Percentiles rank a stretch among this genome's conserved stretches.
These are phyloP conservation scores for Rehmannia glutinosa DNA, from an alignment of 257 asterid species.

Conservation along the genomic window DNA sequence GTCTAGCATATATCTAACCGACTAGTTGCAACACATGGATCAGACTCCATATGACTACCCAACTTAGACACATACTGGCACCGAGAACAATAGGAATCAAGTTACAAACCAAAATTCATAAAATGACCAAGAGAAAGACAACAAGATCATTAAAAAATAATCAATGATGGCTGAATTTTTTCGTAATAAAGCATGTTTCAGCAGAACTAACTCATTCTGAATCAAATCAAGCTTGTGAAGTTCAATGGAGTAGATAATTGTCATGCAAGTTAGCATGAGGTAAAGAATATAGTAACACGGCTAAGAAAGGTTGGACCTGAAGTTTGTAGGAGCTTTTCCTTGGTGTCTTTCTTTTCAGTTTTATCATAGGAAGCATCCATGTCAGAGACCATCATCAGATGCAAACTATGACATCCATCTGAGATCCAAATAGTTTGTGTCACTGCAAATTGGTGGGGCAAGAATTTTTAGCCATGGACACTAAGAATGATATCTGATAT, in stretches of 20 bases:
- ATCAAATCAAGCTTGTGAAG: slow-evolving; percentile 1
- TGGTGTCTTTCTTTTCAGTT: slow-evolving; percentile 33
- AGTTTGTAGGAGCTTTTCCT: slow-evolving; percentile 34
- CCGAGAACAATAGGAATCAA: background rate
- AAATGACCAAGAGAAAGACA: background rate
- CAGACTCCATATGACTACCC: background rate
- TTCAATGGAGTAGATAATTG: background rate
- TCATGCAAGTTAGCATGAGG: background rate
- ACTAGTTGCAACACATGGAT: background rate
- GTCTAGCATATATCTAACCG: background rate
- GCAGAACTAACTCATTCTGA: background rate
- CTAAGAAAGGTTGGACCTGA: slow-evolving; percentile 38
- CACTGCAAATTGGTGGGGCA: slow-evolving; percentile 43
- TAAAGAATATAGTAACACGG: background rate
- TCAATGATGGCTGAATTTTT: no score
- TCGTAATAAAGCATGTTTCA: background rate
- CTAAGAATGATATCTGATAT: background rate
- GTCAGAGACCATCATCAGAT: slow-evolving; percentile 47
- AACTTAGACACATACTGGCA: background rate
- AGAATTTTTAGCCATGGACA: slow-evolving; percentile 1
- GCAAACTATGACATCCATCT: slow-evolving; percentile 74
- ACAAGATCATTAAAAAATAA: background rate
- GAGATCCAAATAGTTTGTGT: slow-evolving; percentile 64
- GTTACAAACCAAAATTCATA: background rate
- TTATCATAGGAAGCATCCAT: slow-evolving; percentile 40